Conservation (phyloP, 202 grass and related monocot genomes). For the Bolboschoenoplectus hybrid region DNA sequence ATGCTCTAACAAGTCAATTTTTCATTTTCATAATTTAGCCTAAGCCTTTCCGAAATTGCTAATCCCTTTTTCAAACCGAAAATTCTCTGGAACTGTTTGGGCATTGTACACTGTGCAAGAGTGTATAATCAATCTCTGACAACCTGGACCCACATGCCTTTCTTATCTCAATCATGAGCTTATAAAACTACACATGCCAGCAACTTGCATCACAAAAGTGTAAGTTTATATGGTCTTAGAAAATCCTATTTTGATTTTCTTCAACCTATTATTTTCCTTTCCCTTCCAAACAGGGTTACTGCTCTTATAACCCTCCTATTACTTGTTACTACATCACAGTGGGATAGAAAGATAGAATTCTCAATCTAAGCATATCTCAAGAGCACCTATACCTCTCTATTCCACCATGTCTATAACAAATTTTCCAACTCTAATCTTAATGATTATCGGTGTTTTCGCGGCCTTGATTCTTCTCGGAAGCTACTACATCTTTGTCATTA, state of each 20-base stretch:
- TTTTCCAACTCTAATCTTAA: slow-evolving; percentile 71
- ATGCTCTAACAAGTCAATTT: slow-evolving; percentile 22
- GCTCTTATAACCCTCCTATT: slow-evolving; percentile 28
- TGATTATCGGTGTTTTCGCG: slow-evolving; percentile 67
- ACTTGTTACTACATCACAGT: slow-evolving; percentile 19
- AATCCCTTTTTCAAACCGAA: not conserved
- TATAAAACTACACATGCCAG: not conserved
- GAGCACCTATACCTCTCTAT: slow-evolving; percentile 19
- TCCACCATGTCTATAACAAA: slow-evolving; percentile 41
- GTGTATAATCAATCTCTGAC: not conserved
- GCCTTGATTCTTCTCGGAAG: slow-evolving; percentile 67
- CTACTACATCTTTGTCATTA: slow-evolving; percentile 91
- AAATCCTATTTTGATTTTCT: not conserved
- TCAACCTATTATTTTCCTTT: slow-evolving; percentile 27
- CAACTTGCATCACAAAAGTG: not conserved
- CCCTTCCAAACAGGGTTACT: slow-evolving; percentile 39
- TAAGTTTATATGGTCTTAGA: not conserved
- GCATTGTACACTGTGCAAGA: not conserved
- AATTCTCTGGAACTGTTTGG: not conserved
- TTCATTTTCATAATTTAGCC: not conserved
- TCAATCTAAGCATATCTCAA: slow-evolving; percentile 38
- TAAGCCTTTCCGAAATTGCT: not conserved
- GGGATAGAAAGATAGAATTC: slow-evolving; percentile 23
- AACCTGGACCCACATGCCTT: not conserved
- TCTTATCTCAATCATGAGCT: not conserved